Evolutionary conservation across 2,329 filamentous ascomycete genomes (phyloP).

Genomic region (Pyricularia pennisetigena): DNA sequence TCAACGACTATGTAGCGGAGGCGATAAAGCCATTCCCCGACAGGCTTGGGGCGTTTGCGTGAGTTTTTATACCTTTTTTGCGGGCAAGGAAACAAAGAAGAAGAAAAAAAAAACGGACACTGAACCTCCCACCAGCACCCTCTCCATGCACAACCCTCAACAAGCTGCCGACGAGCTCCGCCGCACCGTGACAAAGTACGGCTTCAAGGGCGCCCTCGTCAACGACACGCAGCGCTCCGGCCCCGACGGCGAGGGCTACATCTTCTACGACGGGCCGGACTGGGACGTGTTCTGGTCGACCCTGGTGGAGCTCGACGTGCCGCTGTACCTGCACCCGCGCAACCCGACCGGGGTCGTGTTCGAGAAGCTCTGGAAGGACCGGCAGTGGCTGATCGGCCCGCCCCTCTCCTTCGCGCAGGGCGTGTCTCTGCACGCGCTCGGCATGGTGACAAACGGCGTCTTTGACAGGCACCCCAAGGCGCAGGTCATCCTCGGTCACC

Average conservation of each 20-base stretch:
- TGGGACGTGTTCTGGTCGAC: slow-evolving; percentile 54
- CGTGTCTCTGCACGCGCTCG: slow-evolving; percentile 22
- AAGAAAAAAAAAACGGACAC: neutral
- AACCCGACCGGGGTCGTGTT: slow-evolving; percentile 38
- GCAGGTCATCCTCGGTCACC: slow-evolving; percentile 28
- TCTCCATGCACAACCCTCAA: slow-evolving; percentile 22
- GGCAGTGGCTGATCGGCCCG: slow-evolving; percentile 12
- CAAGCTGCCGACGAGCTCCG: slow-evolving; percentile 19
- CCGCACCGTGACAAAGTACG: slow-evolving; percentile 19
- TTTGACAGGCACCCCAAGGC: slow-evolving; percentile 25
- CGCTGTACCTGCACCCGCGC: slow-evolving; percentile 54
- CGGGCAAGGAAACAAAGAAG: neutral
- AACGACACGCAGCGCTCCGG: slow-evolving; percentile 21
- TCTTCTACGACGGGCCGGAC: slow-evolving; percentile 53
- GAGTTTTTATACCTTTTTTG: neutral
- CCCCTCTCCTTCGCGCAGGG: slow-evolving; percentile 16
- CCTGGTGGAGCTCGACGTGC: slow-evolving; percentile 48
- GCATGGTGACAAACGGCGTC: slow-evolving; percentile 22
- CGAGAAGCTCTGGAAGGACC: slow-evolving; percentile 14
- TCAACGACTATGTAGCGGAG: slow-evolving; percentile 22
- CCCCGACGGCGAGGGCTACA: slow-evolving; percentile 11
- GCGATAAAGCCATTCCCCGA: slow-evolving; percentile 16
- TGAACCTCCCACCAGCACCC: neutral
- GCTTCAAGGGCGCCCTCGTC: slow-evolving; percentile 22
- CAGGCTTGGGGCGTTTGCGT: slow-evolving; percentile 15